phyloP scores from a whole-genome alignment of 1,284 basidiomycete genomes.

The Ceratobasidium sp. region DNA sequence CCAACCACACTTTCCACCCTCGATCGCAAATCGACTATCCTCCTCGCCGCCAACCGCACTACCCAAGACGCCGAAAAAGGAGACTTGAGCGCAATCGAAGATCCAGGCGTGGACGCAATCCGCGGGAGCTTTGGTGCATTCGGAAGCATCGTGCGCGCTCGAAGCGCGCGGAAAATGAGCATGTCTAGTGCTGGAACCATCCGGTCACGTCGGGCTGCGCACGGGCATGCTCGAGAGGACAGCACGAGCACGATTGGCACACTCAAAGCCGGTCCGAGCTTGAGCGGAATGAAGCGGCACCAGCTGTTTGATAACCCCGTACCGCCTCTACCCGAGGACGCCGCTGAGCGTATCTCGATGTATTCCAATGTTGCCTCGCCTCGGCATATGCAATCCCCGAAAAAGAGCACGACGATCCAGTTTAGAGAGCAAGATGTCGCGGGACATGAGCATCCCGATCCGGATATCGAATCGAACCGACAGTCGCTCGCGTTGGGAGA shows the following conservation, averaged over 20 bases:
- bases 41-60: constrained; percentile 82
- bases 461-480: background rate
- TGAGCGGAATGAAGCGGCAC: constrained; percentile 63
- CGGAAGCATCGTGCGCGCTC: constrained; percentile 90
- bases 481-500: constrained; percentile 32
- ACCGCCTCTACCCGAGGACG: constrained; percentile 47
- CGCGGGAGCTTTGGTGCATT: constrained; percentile 91
- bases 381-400: background rate
- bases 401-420: constrained; percentile 73
- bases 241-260: background rate
- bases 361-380: constrained; percentile 30
- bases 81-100: constrained; percentile 67
- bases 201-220: constrained; percentile 47
- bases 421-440: constrained; percentile 79
- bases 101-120: constrained; percentile 89
- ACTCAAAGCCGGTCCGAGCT: background rate
- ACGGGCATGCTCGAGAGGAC: constrained; percentile 48
- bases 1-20: constrained; percentile 79
- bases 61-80: constrained; percentile 68
- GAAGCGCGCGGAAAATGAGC: constrained; percentile 60
- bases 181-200: constrained; percentile 46
- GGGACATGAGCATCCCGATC: constrained; percentile 29
- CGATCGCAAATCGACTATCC: constrained; percentile 87
- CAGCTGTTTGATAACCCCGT: constrained; percentile 86
- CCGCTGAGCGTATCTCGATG: constrained; percentile 56